Evolutionary conservation across 139 green algal genomes (phyloP).

Genomic region (Desmodesmus armatus): DNA sequence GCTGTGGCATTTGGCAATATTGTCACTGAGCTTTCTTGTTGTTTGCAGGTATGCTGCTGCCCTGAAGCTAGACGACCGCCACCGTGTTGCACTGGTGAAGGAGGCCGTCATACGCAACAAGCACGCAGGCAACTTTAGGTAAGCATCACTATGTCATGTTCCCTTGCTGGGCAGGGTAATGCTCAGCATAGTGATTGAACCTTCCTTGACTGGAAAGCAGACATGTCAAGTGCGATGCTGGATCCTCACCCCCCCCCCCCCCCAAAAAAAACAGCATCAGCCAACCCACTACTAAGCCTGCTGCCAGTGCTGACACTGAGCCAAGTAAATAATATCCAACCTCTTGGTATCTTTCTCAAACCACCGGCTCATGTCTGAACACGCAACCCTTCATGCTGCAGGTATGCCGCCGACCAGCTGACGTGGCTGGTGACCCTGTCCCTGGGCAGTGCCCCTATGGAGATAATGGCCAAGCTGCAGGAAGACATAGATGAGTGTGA

Average conservation of each 20-base stretch:
- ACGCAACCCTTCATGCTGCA: conserved; percentile 22
- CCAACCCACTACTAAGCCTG: no score
- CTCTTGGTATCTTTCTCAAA: no score
- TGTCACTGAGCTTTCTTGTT: not conserved
- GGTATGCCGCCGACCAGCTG: conserved; percentile 55
- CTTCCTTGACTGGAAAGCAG: no score
- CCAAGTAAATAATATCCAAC: no score
- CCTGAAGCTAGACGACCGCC: conserved; percentile 54
- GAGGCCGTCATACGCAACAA: conserved; percentile 60
- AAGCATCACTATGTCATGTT: no score
- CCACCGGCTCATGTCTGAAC: no score
- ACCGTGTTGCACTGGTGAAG: conserved; percentile 53
- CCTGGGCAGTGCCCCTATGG: conserved; percentile 35
- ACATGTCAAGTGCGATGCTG: no score
- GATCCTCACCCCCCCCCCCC: no score
- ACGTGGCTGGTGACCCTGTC: conserved; percentile 41
- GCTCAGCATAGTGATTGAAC: no score
- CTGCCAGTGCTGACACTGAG: no score
- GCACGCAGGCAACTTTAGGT: conserved; percentile 57
- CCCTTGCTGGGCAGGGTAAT: no score
- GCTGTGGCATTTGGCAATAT: not conserved
- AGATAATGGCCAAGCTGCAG: conserved; percentile 45
- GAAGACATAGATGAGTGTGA: conserved; percentile 55
- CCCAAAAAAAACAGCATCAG: no score
- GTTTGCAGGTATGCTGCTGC: conserved; percentile 7